These are phyloP conservation scores for Golubevia sp. DNA, from an alignment of 1,284 basidiomycete species.

Conservation along the genomic window DNA sequence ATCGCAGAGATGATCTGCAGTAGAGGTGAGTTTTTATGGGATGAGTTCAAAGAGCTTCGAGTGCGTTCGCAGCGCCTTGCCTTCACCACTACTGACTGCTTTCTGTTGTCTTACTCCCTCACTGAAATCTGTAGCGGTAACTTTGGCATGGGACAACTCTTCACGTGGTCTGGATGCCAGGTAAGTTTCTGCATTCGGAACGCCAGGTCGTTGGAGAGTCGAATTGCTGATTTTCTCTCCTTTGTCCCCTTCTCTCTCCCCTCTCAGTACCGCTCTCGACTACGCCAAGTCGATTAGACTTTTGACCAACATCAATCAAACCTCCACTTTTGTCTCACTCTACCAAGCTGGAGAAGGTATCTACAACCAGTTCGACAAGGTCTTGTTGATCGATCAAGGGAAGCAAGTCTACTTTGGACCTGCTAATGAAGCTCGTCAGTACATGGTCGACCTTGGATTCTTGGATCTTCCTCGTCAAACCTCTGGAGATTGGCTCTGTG, in stretches of 20 bases:
- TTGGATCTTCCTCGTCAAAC: constrained; percentile 45
- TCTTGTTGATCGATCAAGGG: constrained; percentile 55
- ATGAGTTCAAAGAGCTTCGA: no score
- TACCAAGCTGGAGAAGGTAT: constrained; percentile 69
- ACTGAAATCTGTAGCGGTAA: constrained; percentile 68
- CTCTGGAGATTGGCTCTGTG: constrained; percentile 35
- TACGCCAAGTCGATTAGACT: constrained; percentile 75
- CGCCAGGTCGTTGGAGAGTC: no score
- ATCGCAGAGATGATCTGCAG: constrained; percentile 69
- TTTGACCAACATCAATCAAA: constrained; percentile 76
- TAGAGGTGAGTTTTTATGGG: no score
- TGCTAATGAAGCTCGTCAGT: constrained; percentile 32
- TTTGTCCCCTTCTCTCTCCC: no score
- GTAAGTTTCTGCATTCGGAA: no score
- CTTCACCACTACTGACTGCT: no score
- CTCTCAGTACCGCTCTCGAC: constrained; percentile 73
- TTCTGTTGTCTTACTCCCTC: no score
- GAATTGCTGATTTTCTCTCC: no score
- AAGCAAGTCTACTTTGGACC: constrained; percentile 54
- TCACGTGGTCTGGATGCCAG: constrained; percentile 70
- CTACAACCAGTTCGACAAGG: constrained; percentile 59
- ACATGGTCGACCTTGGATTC: constrained; percentile 40
- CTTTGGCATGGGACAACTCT: constrained; percentile 74
- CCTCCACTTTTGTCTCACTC: constrained; percentile 78
- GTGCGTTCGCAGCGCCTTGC: no score